Base-by-base conservation (phyloP, 2,329 filamentous ascomycete species). In the Arthrobotrys iridis region DNA sequence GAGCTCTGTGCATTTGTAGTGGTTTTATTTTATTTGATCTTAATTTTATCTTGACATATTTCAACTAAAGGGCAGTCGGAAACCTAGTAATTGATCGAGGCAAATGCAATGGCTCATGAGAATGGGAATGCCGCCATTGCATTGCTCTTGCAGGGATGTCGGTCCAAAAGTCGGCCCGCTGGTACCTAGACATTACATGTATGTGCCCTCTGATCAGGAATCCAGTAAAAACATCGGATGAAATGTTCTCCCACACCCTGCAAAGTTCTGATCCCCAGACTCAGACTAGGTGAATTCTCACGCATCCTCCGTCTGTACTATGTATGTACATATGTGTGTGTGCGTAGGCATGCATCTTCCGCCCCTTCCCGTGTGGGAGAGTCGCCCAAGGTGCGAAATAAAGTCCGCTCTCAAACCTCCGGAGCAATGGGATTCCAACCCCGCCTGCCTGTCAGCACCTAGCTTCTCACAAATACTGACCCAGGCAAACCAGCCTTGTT, bases 141-240 rank as follows among this genome's bases (percentile, higher is more conserved):
- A 6, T 59, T 59, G 55, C 55, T 59, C 20, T 58, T 67, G 50
- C 64, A 68, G 64, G 64, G 64, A 68, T 68, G 52, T 33, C 64
- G 22, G 52, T 43, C n/a, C 28, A 40, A 52, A n/a, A 68, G 20
- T 68, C 64, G 64, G 64, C 52, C 64, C 64, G 64, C 64, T 50
- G 41, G 41, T 68, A 59, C 52, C 41, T 40, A 13, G 35, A 43
- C 26, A 71, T 41, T 43, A 30, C 55, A 37, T 41, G 41, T 33
- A 33, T 15, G 26, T 33, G 37, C 35, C 30, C 24, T 43, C 28
- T 46, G 57, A 63, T 64, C 46, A 59, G 59, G 48, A 73, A 65
- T 59, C 60, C 59, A 59, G 68, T 59, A 22, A 73, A 73, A 73
- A 73, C 68, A 73, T 73, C 68, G 68, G 68, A 73, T 65, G 68